Evolutionary conservation across 352 stramenopile species (phyloP).

Genomic region (Phytophthora chlamydospora): DNA sequence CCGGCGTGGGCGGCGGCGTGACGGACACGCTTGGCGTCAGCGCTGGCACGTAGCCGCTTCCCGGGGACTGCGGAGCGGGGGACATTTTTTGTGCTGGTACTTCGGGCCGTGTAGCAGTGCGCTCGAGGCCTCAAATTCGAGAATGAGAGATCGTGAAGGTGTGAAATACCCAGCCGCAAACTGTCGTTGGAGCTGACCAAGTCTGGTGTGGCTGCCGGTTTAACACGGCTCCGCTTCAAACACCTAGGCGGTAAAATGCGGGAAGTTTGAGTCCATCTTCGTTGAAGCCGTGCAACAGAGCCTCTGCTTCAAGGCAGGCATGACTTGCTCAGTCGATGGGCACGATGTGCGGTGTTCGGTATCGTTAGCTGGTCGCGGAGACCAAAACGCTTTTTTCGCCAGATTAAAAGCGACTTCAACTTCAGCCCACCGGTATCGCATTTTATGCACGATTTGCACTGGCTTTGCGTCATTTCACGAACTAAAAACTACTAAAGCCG

Average conservation of each 20-base stretch:
- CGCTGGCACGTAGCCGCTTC: conserved; percentile 33
- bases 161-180: not conserved
- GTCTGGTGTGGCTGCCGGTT: not conserved
- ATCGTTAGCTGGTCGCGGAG: not conserved
- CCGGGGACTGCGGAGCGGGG: conserved; percentile 21
- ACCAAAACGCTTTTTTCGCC: not conserved
- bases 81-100: too few species aligned
- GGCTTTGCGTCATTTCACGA: not conserved
- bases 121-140: conserved; percentile 25
- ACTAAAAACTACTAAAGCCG: conserved; percentile 15
- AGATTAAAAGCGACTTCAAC: conserved; percentile 11
- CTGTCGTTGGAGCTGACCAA: conserved; percentile 6
- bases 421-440: too few species aligned
- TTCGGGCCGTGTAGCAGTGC: too few species aligned
- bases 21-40: conserved; percentile 26
- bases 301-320: conserved; percentile 15
- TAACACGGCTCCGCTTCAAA: conserved; percentile 24
- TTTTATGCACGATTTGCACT: too few species aligned
- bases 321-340: conserved; percentile 3
- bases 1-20: conserved; percentile 4
- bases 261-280: conserved; percentile 31
- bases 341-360: not conserved
- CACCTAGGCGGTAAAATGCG: conserved; percentile 24
- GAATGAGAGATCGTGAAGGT: conserved; percentile 17
- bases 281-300: conserved; percentile 20